Evolutionary conservation across 2,329 filamentous ascomycete species (phyloP).

Genomic region (Rutstroemia sp.): DNA sequence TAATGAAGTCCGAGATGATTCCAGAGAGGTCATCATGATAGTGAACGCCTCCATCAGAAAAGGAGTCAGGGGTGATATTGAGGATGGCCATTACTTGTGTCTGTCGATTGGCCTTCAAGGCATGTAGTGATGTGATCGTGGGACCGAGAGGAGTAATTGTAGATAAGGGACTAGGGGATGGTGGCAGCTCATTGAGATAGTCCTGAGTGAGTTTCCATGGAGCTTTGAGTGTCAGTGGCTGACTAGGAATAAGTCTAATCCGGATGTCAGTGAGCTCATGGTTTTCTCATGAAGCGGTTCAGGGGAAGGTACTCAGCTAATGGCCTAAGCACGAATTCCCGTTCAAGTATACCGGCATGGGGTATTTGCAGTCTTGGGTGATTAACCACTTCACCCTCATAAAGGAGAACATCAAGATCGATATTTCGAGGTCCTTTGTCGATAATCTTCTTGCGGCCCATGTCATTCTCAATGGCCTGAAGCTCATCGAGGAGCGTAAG

Average conservation of each 20-base stretch:
- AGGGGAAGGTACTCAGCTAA: constrained; percentile 57
- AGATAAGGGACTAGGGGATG: constrained; percentile 43
- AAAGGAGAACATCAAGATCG: constrained; percentile 86
- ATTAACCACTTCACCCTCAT: constrained; percentile 57
- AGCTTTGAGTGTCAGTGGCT: constrained; percentile 42
- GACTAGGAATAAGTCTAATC: constrained; percentile 46
- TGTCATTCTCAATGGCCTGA: constrained; percentile 71
- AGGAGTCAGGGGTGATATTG: constrained; percentile 93
- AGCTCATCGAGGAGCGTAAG: constrained; percentile 70
- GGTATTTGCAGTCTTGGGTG: constrained; percentile 75
- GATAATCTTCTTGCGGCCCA: constrained; percentile 76
- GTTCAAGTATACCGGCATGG: constrained; percentile 76
- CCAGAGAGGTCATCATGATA: constrained; percentile 30
- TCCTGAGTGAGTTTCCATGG: constrained; percentile 56
- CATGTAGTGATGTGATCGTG: constrained; percentile 46
- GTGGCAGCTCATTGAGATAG: constrained; percentile 51
- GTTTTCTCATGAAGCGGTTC: neutral
- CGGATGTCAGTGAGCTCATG: constrained; percentile 11
- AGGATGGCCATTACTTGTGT: constrained; percentile 91
- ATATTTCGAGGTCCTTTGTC: constrained; percentile 95
- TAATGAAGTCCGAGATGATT: constrained; percentile 38
- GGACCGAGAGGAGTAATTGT: constrained; percentile 50
- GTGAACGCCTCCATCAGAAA: constrained; percentile 80
- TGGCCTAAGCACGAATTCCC: constrained; percentile 88
- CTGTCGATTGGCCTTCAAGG: constrained; percentile 43